Conservation (phyloP, 164 flowering plant species). For the Magnolia changhungtana region DNA sequence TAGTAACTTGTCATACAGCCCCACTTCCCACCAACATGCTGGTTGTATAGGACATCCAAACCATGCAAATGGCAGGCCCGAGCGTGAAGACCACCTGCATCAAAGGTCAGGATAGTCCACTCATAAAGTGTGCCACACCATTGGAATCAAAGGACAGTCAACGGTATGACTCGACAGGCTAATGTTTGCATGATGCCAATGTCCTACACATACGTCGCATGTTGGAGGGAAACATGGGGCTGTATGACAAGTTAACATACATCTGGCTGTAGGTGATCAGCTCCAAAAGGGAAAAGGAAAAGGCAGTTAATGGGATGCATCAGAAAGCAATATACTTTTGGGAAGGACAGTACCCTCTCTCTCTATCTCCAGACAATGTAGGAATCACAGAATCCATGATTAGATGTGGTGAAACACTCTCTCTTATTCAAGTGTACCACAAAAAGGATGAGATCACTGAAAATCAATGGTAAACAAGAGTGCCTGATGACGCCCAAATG, state of each 20-base stretch:
- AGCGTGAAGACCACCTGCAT: no score
- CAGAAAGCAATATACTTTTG: background rate
- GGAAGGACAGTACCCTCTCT: background rate
- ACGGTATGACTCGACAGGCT: background rate
- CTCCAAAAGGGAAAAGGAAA: background rate
- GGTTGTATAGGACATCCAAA: no score
- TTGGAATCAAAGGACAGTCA: no score
- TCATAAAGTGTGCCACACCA: no score
- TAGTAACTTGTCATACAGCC: no score
- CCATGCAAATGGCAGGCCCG: no score
- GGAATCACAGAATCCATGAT: background rate
- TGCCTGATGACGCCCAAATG: constrained; percentile 1
- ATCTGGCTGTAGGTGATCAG: background rate
- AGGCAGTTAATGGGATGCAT: background rate
- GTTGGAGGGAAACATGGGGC: background rate
- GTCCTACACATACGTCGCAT: background rate
- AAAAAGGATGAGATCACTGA: background rate
- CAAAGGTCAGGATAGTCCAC: no score
- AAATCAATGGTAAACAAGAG: background rate
- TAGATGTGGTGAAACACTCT: background rate
- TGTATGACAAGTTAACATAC: background rate
- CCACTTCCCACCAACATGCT: no score
- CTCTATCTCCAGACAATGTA: background rate
- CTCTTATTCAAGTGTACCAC: background rate
- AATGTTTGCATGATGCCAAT: background rate